These are phyloP conservation scores for Penicillium sp. DNA, from an alignment of 2,329 filamentous ascomycete genomes.

Conservation along the genomic window DNA sequence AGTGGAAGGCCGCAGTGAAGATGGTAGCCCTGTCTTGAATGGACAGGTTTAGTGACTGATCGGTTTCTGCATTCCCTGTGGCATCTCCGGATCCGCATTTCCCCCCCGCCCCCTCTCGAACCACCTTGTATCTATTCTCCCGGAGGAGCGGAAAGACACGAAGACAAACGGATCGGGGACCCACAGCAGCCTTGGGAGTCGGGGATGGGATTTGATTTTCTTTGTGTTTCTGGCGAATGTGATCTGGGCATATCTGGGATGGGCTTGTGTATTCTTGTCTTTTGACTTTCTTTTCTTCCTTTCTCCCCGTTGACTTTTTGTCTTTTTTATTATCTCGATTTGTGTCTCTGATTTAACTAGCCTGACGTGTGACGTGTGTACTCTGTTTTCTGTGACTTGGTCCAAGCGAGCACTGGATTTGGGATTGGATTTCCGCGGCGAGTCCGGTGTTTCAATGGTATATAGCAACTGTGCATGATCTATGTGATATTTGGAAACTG, in stretches of 20 bases:
- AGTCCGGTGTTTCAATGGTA: slow-evolving; percentile 23
- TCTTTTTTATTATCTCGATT: slow-evolving; percentile 7
- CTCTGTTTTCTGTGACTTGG: slow-evolving; percentile 23
- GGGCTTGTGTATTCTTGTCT: slow-evolving; percentile 11
- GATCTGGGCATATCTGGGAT: slow-evolving; percentile 16
- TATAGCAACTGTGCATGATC: slow-evolving; percentile 25
- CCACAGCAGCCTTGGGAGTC: slow-evolving; percentile 25
- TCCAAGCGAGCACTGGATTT: slow-evolving; percentile 22
- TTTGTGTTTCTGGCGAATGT: slow-evolving; percentile 16
- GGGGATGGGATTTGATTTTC: slow-evolving; percentile 3
- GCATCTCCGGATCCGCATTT: slow-evolving; percentile 8
- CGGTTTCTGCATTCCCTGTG: slow-evolving; percentile 18
- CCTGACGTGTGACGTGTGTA: slow-evolving; percentile 33
- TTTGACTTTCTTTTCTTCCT: slow-evolving; percentile 11
- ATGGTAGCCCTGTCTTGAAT: slow-evolving; percentile 26
- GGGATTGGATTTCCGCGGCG: slow-evolving; percentile 4
- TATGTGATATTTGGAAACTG: no score
- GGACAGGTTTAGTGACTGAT: slow-evolving; percentile 14
- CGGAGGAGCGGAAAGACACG: not conserved
- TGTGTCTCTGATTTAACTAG: slow-evolving; percentile 19
- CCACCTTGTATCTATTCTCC: slow-evolving; percentile 17
- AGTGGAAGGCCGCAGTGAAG: slow-evolving; percentile 25
- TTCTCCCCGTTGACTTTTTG: slow-evolving; percentile 1
- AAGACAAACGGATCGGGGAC: slow-evolving; percentile 11
- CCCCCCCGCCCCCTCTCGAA: not conserved